A percentile compares a stretch with the other conserved stretches of the same genome.
Evolutionary conservation across 805 yeast species (phyloP).

Genomic region (Wickerhamia fluorescens): DNA sequence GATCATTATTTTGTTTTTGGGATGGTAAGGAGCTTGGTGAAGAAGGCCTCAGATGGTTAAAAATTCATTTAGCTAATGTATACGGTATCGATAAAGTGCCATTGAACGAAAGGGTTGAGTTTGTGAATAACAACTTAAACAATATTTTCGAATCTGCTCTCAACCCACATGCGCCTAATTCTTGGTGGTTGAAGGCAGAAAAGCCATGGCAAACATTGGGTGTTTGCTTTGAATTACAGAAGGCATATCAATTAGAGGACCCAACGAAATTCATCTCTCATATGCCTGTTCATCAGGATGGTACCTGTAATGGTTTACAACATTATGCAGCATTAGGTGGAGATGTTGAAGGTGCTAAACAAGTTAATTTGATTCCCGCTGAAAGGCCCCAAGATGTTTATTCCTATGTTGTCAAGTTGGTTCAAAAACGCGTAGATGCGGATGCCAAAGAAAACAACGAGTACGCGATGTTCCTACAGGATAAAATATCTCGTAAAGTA

Average conservation of each 20-base stretch:
- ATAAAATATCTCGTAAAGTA: constrained; percentile 72
- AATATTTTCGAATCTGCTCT: constrained; percentile 52
- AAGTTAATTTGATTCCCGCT: constrained; percentile 67
- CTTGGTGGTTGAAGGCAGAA: constrained; percentile 71
- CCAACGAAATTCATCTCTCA: constrained; percentile 62
- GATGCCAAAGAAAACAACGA: constrained; percentile 50
- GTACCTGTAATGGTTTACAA: constrained; percentile 80
- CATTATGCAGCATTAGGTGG: constrained; percentile 88
- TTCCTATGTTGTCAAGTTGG: constrained; percentile 60
- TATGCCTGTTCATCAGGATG: constrained; percentile 81
- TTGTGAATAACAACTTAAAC: constrained; percentile 50
- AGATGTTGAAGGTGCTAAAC: constrained; percentile 74
- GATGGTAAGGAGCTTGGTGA: constrained; percentile 64
- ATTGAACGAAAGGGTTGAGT: constrained; percentile 53
- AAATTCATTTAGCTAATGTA: constrained; percentile 66
- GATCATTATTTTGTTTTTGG: constrained; percentile 71
- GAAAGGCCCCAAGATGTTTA: constrained; percentile 76
- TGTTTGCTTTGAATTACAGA: constrained; percentile 57
- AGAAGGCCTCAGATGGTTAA: constrained; percentile 64
- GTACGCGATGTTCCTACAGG: constrained; percentile 48
- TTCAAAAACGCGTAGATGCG: constrained; percentile 44
- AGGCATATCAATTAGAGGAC: constrained; percentile 53
- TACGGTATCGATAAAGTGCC: constrained; percentile 73
- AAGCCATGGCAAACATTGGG: constrained; percentile 81
- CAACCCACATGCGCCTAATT: constrained; percentile 49